A percentile compares a stretch with the other conserved stretches of the same genome.
Conservation (phyloP, 192 early-diverging fungal species). For the Coemansia erecta region DNA sequence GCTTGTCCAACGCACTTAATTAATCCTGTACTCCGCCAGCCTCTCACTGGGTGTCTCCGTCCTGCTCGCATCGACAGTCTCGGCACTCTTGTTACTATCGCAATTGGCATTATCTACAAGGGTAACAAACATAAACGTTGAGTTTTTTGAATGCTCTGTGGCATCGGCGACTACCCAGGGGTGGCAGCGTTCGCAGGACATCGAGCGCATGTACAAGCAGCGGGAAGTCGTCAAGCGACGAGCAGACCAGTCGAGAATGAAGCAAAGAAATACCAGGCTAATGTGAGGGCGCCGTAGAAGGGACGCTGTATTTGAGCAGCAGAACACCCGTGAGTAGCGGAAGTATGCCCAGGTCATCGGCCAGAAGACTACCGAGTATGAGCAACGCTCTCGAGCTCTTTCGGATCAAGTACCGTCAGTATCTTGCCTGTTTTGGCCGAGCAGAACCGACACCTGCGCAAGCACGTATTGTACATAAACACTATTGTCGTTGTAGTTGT, state of each 20-base stretch:
- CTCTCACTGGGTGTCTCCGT: slow-evolving; percentile 2
- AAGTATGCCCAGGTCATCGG: slow-evolving; percentile 34
- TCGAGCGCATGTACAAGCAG: slow-evolving; percentile 1
- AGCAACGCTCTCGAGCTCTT: slow-evolving; percentile 87
- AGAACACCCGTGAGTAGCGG: slow-evolving; percentile 49
- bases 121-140: slow-evolving; percentile 16
- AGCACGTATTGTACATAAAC: slow-evolving; percentile 98
- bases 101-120: slow-evolving; percentile 11
- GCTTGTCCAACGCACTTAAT: slow-evolving; percentile 7
- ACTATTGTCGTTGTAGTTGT: slow-evolving; percentile 99
- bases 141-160: slow-evolving; percentile 36
- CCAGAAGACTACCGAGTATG: slow-evolving; percentile 41
- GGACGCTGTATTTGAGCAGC: slow-evolving; percentile 31
- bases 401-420: slow-evolving; percentile 79
- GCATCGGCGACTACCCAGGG: slow-evolving; percentile 15
- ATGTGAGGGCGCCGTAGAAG: too few relatives aligned
- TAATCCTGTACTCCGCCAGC: slow-evolving; percentile 20
- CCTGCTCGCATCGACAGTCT: slow-evolving; percentile 10
- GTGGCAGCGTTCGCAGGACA: slow-evolving; percentile 7
- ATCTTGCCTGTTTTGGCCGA: slow-evolving; percentile 91
- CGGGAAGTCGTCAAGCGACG: background rate
- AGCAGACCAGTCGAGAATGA: slow-evolving; percentile 21
- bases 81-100: slow-evolving; percentile 26
- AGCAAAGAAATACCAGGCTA: too few relatives aligned
- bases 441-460: slow-evolving; percentile 95